Conservation (phyloP, 257 asterid species). For the Primulina eburnea region DNA sequence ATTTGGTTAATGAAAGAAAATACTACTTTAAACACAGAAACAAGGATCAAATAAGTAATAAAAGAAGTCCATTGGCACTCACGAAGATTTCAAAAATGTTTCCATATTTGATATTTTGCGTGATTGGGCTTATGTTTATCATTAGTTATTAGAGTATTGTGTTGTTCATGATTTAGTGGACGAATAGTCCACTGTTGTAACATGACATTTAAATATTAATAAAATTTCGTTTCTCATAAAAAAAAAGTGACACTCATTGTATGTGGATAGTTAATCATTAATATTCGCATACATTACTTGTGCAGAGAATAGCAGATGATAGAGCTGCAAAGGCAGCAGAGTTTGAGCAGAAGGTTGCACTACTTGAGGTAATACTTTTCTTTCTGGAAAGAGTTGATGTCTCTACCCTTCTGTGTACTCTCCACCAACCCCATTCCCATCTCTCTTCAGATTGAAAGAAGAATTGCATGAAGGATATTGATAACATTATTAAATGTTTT, state of each 20-base stretch:
- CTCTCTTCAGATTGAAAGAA: constrained; percentile 22
- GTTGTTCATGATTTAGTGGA: no score
- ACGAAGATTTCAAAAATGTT: no score
- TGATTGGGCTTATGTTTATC: no score
- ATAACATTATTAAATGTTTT: constrained; percentile 7
- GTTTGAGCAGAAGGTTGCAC: constrained; percentile 95
- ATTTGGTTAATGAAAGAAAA: no score
- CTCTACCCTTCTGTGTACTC: constrained; percentile 12
- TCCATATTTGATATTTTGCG: no score
- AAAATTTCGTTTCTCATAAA: no score
- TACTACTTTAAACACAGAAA: not conserved
- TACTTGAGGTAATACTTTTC: constrained; percentile 79
- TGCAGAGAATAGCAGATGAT: constrained; percentile 93
- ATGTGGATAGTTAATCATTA: constrained; percentile 5
- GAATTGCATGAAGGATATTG: constrained; percentile 18
- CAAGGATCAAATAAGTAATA: not conserved
- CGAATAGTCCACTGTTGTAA: no score
- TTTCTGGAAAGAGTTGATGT: constrained; percentile 16
- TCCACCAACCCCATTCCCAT: constrained; percentile 14
- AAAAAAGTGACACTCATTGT: not conserved
- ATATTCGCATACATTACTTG: constrained; percentile 25
- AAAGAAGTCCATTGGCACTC: not conserved
- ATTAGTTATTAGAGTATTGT: no score
- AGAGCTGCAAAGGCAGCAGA: constrained; percentile 89
- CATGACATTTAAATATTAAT: no score